phyloP scores from a whole-genome alignment of 768 basidiomycete species.

The Lactarius deliciosus region DNA sequence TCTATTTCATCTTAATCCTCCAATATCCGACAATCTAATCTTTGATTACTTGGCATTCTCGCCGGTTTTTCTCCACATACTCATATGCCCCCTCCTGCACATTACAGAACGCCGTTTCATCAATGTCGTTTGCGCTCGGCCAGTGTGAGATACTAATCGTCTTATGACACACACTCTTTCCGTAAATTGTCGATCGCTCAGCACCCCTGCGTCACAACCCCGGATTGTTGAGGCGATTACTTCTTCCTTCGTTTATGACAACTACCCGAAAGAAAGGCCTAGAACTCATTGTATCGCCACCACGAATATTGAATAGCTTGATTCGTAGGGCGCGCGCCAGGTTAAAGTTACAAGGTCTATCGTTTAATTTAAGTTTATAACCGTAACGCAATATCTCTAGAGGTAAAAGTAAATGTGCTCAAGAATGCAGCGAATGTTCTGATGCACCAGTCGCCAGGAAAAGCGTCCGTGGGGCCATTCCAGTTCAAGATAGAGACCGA shows the following conservation, averaged over 20 bases:
- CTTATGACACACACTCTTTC: conserved; percentile 3
- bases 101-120: conserved; percentile 28
- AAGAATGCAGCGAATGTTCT: conserved; percentile 12
- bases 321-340: conserved; percentile 6
- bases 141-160: conserved; percentile 3
- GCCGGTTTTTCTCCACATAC: not conserved
- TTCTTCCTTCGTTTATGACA: conserved; percentile 14
- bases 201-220: conserved; percentile 6
- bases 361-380: conserved; percentile 21
- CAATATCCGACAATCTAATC: conserved; percentile 7
- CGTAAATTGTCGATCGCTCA: conserved; percentile 23
- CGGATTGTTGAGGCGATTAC: conserved; percentile 11
- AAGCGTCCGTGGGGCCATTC: conserved; percentile 12
- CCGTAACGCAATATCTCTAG: conserved; percentile 12
- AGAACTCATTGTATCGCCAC: conserved; percentile 17
- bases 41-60: not conserved
- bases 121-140: conserved; percentile 2
- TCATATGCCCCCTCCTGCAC: not conserved
- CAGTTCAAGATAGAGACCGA: conserved; percentile 35
- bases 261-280: conserved; percentile 1
- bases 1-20: not conserved
- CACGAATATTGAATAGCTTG: conserved; percentile 6
- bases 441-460: conserved; percentile 9
- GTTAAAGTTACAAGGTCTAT: conserved; percentile 20
- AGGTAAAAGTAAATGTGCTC: conserved; percentile 7